Conservation (phyloP, 106 monocot species). For the Dendrobium nobile region DNA sequence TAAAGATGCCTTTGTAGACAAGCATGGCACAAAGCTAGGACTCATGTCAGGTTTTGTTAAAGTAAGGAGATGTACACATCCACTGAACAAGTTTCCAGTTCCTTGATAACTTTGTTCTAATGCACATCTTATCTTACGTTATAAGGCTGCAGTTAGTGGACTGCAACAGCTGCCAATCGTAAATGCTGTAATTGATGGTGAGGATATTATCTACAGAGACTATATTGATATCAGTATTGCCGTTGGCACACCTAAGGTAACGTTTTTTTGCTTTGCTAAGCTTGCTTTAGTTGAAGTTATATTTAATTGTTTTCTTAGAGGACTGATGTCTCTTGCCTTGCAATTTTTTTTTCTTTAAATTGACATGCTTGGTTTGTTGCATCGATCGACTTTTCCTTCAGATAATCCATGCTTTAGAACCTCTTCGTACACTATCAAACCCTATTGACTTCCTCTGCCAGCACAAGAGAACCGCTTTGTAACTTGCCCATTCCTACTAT, state of each 20-base stretch:
- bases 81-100: background rate
- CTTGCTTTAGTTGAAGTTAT: background rate
- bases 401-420: no score
- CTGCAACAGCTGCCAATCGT: constrained; percentile 89
- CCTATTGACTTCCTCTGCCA: no score
- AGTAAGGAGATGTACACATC: constrained; percentile 21
- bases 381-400: background rate
- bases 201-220: constrained; percentile 90
- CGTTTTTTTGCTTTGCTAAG: background rate
- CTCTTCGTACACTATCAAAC: no score
- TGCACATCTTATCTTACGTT: constrained; percentile 7
- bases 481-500: no score
- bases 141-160: constrained; percentile 85
- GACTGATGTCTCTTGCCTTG: background rate
- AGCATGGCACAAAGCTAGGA: constrained; percentile 89
- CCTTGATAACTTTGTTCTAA: background rate
- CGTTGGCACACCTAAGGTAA: constrained; percentile 88
- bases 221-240: constrained; percentile 86
- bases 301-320: background rate
- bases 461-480: no score
- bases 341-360: background rate
- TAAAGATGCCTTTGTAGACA: constrained; percentile 77
- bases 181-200: constrained; percentile 91
- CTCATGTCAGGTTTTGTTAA: constrained; percentile 96
- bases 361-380: background rate